Conservation (phyloP, 202 grass and related monocot species). For the Musa balbisiana region DNA sequence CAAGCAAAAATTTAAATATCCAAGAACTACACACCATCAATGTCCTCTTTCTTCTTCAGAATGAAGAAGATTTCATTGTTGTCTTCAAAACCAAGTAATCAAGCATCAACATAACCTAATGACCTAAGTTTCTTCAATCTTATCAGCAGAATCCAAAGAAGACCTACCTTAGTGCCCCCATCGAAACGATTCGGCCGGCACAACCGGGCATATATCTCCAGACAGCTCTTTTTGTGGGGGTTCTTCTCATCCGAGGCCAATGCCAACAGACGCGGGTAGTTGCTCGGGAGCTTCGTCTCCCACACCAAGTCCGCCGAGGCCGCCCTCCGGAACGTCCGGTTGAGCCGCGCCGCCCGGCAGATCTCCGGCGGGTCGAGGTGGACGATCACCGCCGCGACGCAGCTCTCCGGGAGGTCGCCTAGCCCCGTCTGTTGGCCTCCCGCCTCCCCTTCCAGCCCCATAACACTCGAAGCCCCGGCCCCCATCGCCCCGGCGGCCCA, state of each 20-base stretch:
- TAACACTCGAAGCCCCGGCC: conserved; percentile 45
- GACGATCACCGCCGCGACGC: conserved; percentile 56
- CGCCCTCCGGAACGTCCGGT: conserved; percentile 46
- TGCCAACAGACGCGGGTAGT: conserved; percentile 41
- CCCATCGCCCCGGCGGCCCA: conserved; percentile 36
- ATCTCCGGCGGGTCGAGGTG: conserved; percentile 61
- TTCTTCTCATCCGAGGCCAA: conserved; percentile 32
- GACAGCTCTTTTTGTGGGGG: conserved; percentile 7
- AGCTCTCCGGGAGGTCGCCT: conserved; percentile 66
- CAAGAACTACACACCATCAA: too few relatives aligned
- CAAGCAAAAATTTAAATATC: neutral
- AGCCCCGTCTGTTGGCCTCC: conserved; percentile 30
- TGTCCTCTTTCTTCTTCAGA: neutral
- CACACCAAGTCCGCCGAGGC: conserved; percentile 66
- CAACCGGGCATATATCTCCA: conserved; percentile 68
- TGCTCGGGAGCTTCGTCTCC: conserved; percentile 73
- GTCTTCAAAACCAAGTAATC: neutral
- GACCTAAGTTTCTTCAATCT: neutral
- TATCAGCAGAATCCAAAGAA: neutral
- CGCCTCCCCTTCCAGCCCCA: conserved; percentile 33
- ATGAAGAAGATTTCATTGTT: neutral
- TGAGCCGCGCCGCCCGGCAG: conserved; percentile 56
- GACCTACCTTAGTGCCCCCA: conserved; percentile 43
- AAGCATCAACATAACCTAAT: neutral
- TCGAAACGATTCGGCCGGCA: conserved; percentile 53